Base-by-base conservation (phyloP, 73 alveolate species). In the Halteria grandinella region DNA sequence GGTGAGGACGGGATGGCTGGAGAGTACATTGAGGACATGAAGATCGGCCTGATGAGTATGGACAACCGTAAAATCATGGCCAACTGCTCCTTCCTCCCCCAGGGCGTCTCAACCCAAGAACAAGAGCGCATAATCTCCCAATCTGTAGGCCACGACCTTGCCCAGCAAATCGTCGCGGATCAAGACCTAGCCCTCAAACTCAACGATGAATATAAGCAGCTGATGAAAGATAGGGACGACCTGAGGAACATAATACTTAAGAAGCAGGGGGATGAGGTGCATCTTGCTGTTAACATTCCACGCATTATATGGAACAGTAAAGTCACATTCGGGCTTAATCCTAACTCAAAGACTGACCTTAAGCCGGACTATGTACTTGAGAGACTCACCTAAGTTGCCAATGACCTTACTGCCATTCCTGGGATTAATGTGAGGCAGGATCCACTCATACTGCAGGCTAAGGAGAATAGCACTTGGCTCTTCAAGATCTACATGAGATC, bases 1-100 rank as follows among this genome's bases (percentile, higher is more conserved):
- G 99, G 99, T 37, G 99, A 96, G 86, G 99, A 96, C 69, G 99
- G 99, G 51, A 88, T 95, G 94, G 97, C 98, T 0, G 99, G 99
- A 58, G 99, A 96, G 83, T 87, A 73, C 44, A 90, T 93, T 15
- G 99, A 97, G 75, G 98, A 91, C 71, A 87, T 89, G 43, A 95
- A 78, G 53, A 47, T 95, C 49, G 91, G 83, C 45, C 74, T 91
- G 14, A 54, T 95, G 36, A 86, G 81, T 34, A 69, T 92, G 85
- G 89, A 91, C 75, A 85, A 86, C 64, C 72, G 49, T 25, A 74
- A 80, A 37, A 85, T 94, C 31, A 75, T 76, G 24, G 47, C 69
- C 18, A 73, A 88, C 39, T 84, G 83, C 63, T 59, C 78, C 52
- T 94, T 94, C 76, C 54, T 84, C 15, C 66, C 39, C 20, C 43